phyloP scores from a whole-genome alignment of 2,329 filamentous ascomycete species.

The Cladophialophora yegresii region DNA sequence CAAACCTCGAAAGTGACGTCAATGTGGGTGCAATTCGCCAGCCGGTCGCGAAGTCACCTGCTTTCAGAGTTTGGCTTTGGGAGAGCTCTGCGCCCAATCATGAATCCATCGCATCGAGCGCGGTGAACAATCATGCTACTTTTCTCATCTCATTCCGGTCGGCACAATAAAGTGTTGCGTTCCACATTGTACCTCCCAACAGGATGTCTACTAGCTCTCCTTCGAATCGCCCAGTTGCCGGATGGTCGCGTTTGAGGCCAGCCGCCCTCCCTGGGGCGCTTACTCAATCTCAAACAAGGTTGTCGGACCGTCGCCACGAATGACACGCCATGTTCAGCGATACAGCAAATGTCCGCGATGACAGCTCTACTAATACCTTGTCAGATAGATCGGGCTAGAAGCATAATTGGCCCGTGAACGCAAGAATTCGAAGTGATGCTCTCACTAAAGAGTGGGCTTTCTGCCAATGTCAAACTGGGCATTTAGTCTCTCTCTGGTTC shows the following conservation, averaged over 20 bases:
- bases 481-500: not conserved
- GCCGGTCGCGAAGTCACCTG: constrained; percentile 10
- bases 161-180: not conserved
- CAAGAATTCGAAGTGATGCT: not conserved
- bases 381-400: not conserved
- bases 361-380: not conserved
- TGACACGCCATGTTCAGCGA: constrained; percentile 1
- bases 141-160: not conserved
- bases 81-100: not conserved
- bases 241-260: not conserved
- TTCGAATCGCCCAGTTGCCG: not conserved
- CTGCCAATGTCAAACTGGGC: not conserved
- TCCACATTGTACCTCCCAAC: not conserved
- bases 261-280: constrained; percentile 20
- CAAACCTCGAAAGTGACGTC: constrained; percentile 24
- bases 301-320: constrained; percentile 12
- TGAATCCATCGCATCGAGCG: not conserved
- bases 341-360: not conserved
- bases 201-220: not conserved
- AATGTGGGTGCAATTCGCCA: constrained; percentile 22
- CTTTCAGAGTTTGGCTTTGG: not conserved
- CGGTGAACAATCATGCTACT: not conserved
- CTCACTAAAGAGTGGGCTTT: not conserved
- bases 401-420: not conserved
- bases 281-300: constrained; percentile 27